Evolutionary conservation across 106 monocot genomes (phyloP), one percentile per base, ranked within the genome.

Genomic region (Phalaenopsis aphrodite): DNA sequence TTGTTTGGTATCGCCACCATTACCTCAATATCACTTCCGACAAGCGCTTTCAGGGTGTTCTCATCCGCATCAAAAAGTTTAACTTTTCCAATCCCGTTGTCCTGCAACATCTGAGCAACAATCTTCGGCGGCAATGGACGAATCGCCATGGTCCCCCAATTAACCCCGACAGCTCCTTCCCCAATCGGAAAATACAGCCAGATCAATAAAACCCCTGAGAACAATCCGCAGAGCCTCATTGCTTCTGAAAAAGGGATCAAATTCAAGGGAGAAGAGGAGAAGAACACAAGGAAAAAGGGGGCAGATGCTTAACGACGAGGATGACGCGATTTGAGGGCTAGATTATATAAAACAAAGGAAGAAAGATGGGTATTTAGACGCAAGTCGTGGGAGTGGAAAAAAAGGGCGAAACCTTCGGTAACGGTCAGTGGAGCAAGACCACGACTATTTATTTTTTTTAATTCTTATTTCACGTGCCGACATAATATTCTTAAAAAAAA

Each of bases 71-170:
- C 87, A 48, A 87, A 87, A 18, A 87, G 84, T 81, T 90, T 90
- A 74, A 90, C 90, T 45, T 90, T 90, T 39, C 81, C 75, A 56
- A 90, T 85, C 30, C 90, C 87, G 30, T 90, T 90, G 46, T 90
- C 90, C 78, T 81, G 69, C 83, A 90, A 38, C 81, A 90, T 71
- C 85, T 87, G 78, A 21, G 82, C 87, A 48, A 87, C 85, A 21
- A 79, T 87, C 76, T 72, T 87, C 37, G 90, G 87, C 41, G 87
- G 85, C 74, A 90, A 45, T 49, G 47, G 83, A 72, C 84, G 87
- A 16, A 83, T 81, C 72, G 87, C 87, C 85, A 79, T 75, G 16
- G 90, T 90, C 46, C 90, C 90, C 90, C 90, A 90, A 79, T 90
- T 90, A 74, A 88, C 81, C 57, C 90, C 90, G 85, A 58, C 5